Percentiles rank a stretch among this genome's conserved stretches.
Conservation (phyloP, 2,329 filamentous ascomycete species). For the Calonectria pauciramosa region DNA sequence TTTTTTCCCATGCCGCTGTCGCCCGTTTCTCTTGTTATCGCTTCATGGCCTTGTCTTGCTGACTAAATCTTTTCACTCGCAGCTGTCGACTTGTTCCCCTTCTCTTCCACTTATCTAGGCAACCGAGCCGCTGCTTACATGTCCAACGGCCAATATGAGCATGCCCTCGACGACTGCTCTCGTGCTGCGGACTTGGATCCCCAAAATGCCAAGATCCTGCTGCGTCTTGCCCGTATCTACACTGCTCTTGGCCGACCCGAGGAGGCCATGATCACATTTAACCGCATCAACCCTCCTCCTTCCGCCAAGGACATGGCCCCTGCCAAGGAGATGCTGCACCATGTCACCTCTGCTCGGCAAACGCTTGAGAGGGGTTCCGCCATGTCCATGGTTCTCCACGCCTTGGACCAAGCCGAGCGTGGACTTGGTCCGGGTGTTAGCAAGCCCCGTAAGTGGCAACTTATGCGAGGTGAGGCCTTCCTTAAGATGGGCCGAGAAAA, state of each 20-base stretch:
- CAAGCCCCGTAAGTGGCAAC: slow-evolving; percentile 91
- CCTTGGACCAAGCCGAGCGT: slow-evolving; percentile 90
- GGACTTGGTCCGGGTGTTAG: slow-evolving; percentile 80
- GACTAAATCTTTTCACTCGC: slow-evolving; percentile 31
- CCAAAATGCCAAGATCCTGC: slow-evolving; percentile 87
- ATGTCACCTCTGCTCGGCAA: slow-evolving; percentile 84
- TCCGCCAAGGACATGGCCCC: slow-evolving; percentile 87
- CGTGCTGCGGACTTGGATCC: slow-evolving; percentile 87
- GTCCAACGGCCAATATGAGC: slow-evolving; percentile 82
- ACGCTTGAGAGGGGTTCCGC: slow-evolving; percentile 81
- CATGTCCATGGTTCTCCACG: slow-evolving; percentile 92
- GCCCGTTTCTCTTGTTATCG: not conserved
- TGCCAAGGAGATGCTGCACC: slow-evolving; percentile 87
- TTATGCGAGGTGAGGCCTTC: slow-evolving; percentile 92
- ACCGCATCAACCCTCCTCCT: slow-evolving; percentile 82
- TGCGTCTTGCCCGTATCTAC: slow-evolving; percentile 90
- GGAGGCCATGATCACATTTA: slow-evolving; percentile 87
- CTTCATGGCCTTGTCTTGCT: slow-evolving; percentile 30
- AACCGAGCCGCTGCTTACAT: slow-evolving; percentile 97
- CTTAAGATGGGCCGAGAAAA: slow-evolving; percentile 93
- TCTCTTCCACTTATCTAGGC: slow-evolving; percentile 90
- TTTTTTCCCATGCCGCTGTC: not conserved
- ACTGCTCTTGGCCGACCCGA: slow-evolving; percentile 88
- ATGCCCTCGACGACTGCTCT: slow-evolving; percentile 89
- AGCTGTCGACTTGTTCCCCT: slow-evolving; percentile 91